phyloP scores from a whole-genome alignment of 768 basidiomycete genomes.

The Atractiella rhizophila region DNA sequence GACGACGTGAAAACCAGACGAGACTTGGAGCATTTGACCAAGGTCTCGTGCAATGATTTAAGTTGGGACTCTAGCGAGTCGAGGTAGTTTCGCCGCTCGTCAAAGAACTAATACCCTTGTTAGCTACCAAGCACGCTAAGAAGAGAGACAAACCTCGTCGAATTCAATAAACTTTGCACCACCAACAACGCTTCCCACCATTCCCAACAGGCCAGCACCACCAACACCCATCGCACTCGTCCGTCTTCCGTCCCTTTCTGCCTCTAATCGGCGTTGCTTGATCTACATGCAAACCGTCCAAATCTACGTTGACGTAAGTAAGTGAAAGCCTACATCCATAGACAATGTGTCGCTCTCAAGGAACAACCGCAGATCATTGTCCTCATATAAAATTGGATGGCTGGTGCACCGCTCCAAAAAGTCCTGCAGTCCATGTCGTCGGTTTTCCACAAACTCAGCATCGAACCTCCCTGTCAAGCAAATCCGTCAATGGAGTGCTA shows the following conservation, averaged over 20 bases:
- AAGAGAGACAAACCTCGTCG: conserved; percentile 37
- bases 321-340: conserved; percentile 35
- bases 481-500: neutral
- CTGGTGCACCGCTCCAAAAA: conserved; percentile 80
- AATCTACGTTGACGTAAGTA: neutral
- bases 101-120: conserved; percentile 47
- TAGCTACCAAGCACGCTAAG: neutral
- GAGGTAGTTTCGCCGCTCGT: conserved; percentile 55
- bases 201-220: no score
- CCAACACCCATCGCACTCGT: no score
- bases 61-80: conserved; percentile 77
- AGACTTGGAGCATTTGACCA: conserved; percentile 61
- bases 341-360: conserved; percentile 79
- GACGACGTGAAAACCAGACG: conserved; percentile 27
- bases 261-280: conserved; percentile 47
- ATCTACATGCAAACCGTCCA: conserved; percentile 29
- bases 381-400: conserved; percentile 70
- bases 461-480: conserved; percentile 42
- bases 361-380: conserved; percentile 66
- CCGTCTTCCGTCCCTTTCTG: no score
- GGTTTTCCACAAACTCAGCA: conserved; percentile 65
- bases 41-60: conserved; percentile 57
- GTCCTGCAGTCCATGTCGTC: conserved; percentile 57
- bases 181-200: no score
- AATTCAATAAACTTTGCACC: conserved; percentile 68